Conservation (phyloP, 345 rosid genomes). For the Hibiscus tridactylites region DNA sequence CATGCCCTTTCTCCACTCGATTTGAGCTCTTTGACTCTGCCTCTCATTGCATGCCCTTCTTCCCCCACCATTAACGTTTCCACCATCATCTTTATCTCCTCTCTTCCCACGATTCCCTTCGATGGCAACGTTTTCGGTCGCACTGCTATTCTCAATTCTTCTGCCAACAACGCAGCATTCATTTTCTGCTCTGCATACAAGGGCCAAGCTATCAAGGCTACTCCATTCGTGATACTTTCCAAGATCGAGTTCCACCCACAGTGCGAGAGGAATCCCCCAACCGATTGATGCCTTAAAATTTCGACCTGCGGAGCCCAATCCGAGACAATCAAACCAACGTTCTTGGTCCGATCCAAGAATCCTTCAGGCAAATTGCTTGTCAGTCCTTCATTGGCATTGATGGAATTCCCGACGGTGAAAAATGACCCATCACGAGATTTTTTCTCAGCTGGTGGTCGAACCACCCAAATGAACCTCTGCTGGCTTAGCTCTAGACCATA, state of each 20-base stretch:
- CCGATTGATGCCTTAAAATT: constrained; percentile 41
- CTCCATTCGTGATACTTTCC: constrained; percentile 43
- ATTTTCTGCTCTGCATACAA: constrained; percentile 43
- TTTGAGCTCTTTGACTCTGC: constrained; percentile 27
- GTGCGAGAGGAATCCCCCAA: constrained; percentile 63
- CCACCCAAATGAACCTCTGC: constrained; percentile 58
- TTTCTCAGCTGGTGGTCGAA: constrained; percentile 28
- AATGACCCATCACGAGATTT: constrained; percentile 19
- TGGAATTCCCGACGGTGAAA: constrained; percentile 11
- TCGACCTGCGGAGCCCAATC: constrained; percentile 60
- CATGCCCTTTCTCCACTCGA: constrained; percentile 22
- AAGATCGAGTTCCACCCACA: constrained; percentile 71
- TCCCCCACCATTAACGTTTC: constrained; percentile 38
- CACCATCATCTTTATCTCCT: constrained; percentile 36
- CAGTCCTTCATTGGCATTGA: neutral
- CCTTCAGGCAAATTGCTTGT: constrained; percentile 44
- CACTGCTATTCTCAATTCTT: constrained; percentile 39
- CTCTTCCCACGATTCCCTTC: constrained; percentile 23
- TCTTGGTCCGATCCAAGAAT: constrained; percentile 28
- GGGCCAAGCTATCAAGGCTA: constrained; percentile 56
- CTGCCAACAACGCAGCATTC: constrained; percentile 40
- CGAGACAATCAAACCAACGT: constrained; percentile 33
- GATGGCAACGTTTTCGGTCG: constrained; percentile 17
- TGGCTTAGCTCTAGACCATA: constrained; percentile 62
- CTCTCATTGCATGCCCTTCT: constrained; percentile 34